Conservation (phyloP, 768 basidiomycete genomes). For the Boletellus ananiceps region DNA sequence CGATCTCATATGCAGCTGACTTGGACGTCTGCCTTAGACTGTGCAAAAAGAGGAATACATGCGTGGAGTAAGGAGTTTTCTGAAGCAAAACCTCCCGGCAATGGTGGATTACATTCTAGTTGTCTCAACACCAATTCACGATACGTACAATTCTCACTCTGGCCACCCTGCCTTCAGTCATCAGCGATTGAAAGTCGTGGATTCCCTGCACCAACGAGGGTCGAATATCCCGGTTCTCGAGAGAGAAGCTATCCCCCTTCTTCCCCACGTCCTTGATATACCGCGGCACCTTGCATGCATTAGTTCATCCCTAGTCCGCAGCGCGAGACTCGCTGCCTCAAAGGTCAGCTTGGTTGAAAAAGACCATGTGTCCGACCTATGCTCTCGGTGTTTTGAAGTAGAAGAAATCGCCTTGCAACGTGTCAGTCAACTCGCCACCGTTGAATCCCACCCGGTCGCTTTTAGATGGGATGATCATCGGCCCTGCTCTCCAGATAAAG, state of each 20-base stretch:
- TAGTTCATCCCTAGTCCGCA: slow-evolving; percentile 70
- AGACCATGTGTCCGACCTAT: slow-evolving; percentile 50
- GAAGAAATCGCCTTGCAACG: slow-evolving; percentile 65
- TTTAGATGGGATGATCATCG: slow-evolving; percentile 16
- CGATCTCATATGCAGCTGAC: slow-evolving; percentile 2
- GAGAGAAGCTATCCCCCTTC: slow-evolving; percentile 65
- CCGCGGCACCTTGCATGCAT: slow-evolving; percentile 75
- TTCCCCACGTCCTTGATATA: slow-evolving; percentile 73
- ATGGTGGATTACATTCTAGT: slow-evolving; percentile 79
- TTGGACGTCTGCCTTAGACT: slow-evolving; percentile 33
- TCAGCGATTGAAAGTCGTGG: slow-evolving; percentile 50
- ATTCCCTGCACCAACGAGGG: slow-evolving; percentile 55
- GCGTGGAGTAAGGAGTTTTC: slow-evolving; percentile 70
- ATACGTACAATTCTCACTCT: slow-evolving; percentile 24
- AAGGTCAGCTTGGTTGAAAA: slow-evolving; percentile 29
- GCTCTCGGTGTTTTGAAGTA: slow-evolving; percentile 58
- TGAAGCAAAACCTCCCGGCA: slow-evolving; percentile 53
- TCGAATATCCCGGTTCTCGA: slow-evolving; percentile 52
- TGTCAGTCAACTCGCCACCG: slow-evolving; percentile 54
- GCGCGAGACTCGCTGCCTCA: slow-evolving; percentile 43
- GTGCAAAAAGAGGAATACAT: slow-evolving; percentile 79
- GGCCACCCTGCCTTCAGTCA: slow-evolving; percentile 37
- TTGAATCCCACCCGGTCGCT: slow-evolving; percentile 10
- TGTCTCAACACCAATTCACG: slow-evolving; percentile 54
- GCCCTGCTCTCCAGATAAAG: background rate